Conservation (phyloP, 164 flowering plant species). For the Cinnamomum chago region DNA sequence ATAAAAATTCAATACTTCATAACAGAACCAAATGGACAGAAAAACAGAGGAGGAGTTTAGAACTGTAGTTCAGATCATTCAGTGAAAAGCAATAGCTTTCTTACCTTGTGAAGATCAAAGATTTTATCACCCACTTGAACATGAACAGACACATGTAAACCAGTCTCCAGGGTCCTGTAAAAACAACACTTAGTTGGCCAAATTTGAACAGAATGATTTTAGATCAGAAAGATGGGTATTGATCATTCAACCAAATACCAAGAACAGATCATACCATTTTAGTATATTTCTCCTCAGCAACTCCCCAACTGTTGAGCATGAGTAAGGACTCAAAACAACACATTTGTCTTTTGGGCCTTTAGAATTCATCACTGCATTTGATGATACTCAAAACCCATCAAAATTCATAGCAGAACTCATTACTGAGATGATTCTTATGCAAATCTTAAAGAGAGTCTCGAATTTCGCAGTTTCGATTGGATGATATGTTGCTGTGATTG, state of each 20-base stretch:
- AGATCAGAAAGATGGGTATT: not conserved
- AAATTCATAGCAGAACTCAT: slow-evolving; percentile 1
- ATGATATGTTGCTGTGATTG: not conserved
- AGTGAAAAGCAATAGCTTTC: not conserved
- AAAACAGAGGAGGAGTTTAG: not conserved
- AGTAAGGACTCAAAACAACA: slow-evolving; percentile 58
- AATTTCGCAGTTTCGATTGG: not conserved
- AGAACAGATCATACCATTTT: slow-evolving; percentile 53
- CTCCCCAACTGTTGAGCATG: slow-evolving; percentile 63
- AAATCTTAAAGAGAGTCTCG: not conserved
- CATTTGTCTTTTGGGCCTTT: slow-evolving; percentile 38
- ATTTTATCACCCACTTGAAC: slow-evolving; percentile 51
- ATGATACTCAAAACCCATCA: slow-evolving; percentile 7
- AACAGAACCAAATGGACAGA: not conserved
- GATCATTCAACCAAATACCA: slow-evolving; percentile 4
- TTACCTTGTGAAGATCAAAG: slow-evolving; percentile 82
- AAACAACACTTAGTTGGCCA: not conserved
- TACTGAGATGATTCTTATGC: slow-evolving; percentile 3
- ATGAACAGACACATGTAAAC: slow-evolving; percentile 61
- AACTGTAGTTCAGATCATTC: not conserved
- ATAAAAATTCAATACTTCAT: too few species aligned
- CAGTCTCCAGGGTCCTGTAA: slow-evolving; percentile 86
- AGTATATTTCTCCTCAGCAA: slow-evolving; percentile 66
- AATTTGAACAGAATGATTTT: too few species aligned
- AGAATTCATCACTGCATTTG: slow-evolving; percentile 40